A percentile compares a stretch with the other conserved stretches of the same genome.
These are phyloP conservation scores for Ophiostoma quercus DNA, from an alignment of 2,329 filamentous ascomycete genomes.

Conservation along the genomic window DNA sequence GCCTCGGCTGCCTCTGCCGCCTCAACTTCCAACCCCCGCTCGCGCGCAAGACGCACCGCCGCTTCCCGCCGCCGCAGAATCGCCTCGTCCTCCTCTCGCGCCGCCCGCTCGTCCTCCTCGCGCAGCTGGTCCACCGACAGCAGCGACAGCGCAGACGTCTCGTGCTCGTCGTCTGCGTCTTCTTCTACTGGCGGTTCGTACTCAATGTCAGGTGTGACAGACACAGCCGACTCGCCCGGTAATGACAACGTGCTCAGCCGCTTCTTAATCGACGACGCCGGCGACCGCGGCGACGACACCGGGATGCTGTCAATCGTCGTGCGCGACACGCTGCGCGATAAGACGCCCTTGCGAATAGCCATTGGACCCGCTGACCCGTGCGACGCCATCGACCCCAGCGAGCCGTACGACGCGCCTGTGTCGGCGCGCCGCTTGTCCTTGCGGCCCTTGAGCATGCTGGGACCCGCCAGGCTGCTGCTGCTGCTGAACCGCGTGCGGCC, in stretches of 20 bases:
- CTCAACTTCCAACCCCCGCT: slow-evolving; percentile 41
- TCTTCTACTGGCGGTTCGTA: not conserved
- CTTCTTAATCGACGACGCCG: slow-evolving; percentile 33
- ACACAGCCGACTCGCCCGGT: slow-evolving; percentile 12
- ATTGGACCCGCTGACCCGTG: not conserved
- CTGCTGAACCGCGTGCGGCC: slow-evolving; percentile 54
- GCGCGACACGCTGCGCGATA: slow-evolving; percentile 52
- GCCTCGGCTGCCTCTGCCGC: not conserved
- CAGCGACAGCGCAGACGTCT: slow-evolving; percentile 33
- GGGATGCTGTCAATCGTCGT: slow-evolving; percentile 44
- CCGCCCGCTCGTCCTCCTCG: slow-evolving; percentile 48
- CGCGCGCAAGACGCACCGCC: slow-evolving; percentile 47
- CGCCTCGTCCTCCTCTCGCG: slow-evolving; percentile 49
- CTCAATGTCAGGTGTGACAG: not conserved
- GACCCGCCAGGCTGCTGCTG: slow-evolving; percentile 57
- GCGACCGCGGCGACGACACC: slow-evolving; percentile 47
- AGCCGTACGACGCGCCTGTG: slow-evolving; percentile 21
- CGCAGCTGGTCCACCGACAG: slow-evolving; percentile 49
- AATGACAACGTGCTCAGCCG: slow-evolving; percentile 26
- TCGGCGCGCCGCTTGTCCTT: slow-evolving; percentile 28
- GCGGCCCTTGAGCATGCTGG: slow-evolving; percentile 34
- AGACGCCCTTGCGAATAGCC: slow-evolving; percentile 26
- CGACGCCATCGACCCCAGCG: slow-evolving; percentile 3
- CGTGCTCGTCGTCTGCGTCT: slow-evolving; percentile 33
- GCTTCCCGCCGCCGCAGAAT: slow-evolving; percentile 49